phyloP scores from a whole-genome alignment of 2,329 filamentous ascomycete species.

The Penicillium concentricum region DNA sequence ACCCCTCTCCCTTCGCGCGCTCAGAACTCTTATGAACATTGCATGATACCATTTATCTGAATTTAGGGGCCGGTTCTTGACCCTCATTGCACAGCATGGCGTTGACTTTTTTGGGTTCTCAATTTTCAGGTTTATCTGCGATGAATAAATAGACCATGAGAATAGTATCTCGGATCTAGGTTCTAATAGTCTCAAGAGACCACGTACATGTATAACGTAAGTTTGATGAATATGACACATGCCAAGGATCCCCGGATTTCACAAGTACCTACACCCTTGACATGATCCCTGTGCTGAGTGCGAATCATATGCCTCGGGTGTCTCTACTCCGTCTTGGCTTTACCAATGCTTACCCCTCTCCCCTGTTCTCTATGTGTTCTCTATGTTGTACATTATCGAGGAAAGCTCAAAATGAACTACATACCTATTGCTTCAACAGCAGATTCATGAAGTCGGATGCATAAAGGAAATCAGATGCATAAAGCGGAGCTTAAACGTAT shows the following conservation, averaged over 20 bases:
- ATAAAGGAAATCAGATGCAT: background rate
- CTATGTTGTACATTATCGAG: background rate
- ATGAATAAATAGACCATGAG: background rate
- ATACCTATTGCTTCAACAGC: background rate
- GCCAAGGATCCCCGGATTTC: background rate
- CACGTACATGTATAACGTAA: background rate
- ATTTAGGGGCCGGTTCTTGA: background rate
- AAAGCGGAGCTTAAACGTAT: background rate
- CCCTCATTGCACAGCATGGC: background rate
- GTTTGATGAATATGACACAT: background rate
- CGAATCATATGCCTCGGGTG: background rate
- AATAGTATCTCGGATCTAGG: background rate
- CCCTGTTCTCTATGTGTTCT: background rate
- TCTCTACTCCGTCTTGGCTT: conserved; percentile 1
- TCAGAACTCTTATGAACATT: conserved; percentile 29
- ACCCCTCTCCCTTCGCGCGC: conserved; percentile 31
- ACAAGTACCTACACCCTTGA: background rate
- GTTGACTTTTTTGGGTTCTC: background rate
- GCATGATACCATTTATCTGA: conserved; percentile 2
- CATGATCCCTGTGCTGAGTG: background rate
- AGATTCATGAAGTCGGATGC: no score
- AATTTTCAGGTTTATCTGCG: background rate
- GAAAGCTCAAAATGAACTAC: background rate
- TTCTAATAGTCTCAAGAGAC: background rate
- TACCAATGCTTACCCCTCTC: background rate